Evolutionary conservation across 2,329 filamentous ascomycete species (phyloP).

Genomic region (Nothophaeocryptopus gaeumannii): DNA sequence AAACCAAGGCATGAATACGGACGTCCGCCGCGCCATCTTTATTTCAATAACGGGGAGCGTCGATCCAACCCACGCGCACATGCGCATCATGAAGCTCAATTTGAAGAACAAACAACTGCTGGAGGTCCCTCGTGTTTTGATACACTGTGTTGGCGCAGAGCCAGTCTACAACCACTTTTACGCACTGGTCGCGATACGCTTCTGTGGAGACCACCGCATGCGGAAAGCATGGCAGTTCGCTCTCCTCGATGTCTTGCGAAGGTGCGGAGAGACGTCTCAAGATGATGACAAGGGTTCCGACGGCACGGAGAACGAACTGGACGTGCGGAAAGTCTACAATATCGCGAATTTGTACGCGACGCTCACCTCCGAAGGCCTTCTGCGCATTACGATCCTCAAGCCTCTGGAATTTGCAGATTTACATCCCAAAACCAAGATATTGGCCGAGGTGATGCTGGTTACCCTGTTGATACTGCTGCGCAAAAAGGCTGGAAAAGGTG

Average conservation of each 20-base stretch:
- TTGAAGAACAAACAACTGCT: conserved; percentile 82
- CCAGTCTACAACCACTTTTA: conserved; percentile 90
- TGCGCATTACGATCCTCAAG: conserved; percentile 59
- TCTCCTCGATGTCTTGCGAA: conserved; percentile 80
- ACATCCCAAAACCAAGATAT: conserved; percentile 70
- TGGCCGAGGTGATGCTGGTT: conserved; percentile 78
- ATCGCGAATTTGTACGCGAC: conserved; percentile 64
- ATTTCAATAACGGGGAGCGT: conserved; percentile 81
- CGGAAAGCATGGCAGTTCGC: conserved; percentile 83
- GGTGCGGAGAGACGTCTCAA: conserved; percentile 76
- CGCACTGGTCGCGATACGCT: conserved; percentile 72
- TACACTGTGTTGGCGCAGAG: conserved; percentile 84
- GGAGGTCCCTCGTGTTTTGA: conserved; percentile 81
- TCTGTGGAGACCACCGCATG: conserved; percentile 71
- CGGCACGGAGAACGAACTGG: conserved; percentile 53
- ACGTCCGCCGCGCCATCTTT: conserved; percentile 87
- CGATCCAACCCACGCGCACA: conserved; percentile 79
- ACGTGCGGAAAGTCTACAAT: conserved; percentile 62
- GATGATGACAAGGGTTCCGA: conserved; percentile 57
- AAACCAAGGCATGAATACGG: conserved; percentile 81
- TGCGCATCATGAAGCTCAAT: conserved; percentile 74
- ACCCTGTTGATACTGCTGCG: conserved; percentile 61
- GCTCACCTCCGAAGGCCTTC: conserved; percentile 58
- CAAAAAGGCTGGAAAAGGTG: conserved; percentile 38
- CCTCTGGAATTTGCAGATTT: conserved; percentile 76